Conservation (phyloP, 1,139 yeast genomes). For the Blastobotrys apis region DNA sequence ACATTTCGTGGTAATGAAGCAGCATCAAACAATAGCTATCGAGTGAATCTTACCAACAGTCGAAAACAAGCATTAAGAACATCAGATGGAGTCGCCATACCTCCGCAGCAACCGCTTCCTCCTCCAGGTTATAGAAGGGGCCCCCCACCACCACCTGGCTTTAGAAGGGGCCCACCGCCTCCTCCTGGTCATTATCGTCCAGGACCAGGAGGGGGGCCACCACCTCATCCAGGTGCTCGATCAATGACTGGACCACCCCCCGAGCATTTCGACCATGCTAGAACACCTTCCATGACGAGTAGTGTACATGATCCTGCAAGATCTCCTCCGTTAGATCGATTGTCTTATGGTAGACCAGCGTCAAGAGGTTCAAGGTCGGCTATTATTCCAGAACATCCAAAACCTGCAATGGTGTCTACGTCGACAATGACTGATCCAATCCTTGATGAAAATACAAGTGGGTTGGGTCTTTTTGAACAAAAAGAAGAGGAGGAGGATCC, state of each 20-base stretch:
- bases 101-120: constrained; percentile 17
- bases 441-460: neutral
- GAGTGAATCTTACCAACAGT: constrained; percentile 33
- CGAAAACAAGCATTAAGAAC: constrained; percentile 27
- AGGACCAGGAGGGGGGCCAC: neutral
- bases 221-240: neutral
- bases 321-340: constrained; percentile 5
- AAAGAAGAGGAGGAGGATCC: neutral
- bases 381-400: constrained; percentile 11
- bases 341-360: neutral
- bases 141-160: constrained; percentile 17
- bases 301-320: neutral
- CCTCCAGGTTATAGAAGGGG: constrained; percentile 17
- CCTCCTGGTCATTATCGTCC: neutral
- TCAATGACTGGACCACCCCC: constrained; percentile 9
- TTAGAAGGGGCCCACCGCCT: constrained; percentile 11
- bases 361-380: constrained; percentile 1
- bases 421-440: constrained; percentile 25
- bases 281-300: constrained; percentile 5
- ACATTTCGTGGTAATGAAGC: constrained; percentile 26
- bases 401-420: constrained; percentile 20
- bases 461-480: no score
- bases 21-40: constrained; percentile 26
- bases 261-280: neutral
- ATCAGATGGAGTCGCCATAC: constrained; percentile 23